phyloP scores from a whole-genome alignment of 495 filamentous ascomycete genomes.

The Jackrogersella multiformis region DNA sequence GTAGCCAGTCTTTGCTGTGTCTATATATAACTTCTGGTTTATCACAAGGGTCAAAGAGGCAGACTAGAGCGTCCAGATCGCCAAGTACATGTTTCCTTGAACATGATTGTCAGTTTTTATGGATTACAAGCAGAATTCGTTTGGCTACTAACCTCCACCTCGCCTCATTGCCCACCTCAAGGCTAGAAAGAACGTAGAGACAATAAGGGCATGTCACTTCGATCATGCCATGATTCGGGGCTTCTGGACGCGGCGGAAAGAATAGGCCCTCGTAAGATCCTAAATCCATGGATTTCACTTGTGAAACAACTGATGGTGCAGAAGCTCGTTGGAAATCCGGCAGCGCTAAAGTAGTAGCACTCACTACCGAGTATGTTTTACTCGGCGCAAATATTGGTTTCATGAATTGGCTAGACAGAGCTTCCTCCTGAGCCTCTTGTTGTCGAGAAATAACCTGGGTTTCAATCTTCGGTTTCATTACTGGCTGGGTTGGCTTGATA shows the following conservation, averaged over 20 bases:
- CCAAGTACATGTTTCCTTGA: not conserved
- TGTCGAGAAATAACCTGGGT: not conserved
- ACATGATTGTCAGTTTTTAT: not conserved
- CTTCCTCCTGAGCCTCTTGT: not conserved
- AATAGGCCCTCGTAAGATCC: not conserved
- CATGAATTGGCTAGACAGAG: not conserved
- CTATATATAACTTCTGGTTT: not conserved
- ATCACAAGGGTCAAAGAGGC: not conserved
- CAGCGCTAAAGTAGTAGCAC: conserved; percentile 1
- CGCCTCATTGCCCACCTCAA: not conserved
- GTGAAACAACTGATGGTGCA: not conserved
- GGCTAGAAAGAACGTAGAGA: conserved; percentile 6
- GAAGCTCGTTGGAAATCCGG: conserved; percentile 3
- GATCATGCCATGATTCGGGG: not conserved
- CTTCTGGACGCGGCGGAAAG: not conserved
- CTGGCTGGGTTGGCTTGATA: not conserved
- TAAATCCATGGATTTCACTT: not conserved
- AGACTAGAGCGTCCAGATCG: not conserved
- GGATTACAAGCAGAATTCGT: too few relatives aligned
- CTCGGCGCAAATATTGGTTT: not conserved
- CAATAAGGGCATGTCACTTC: conserved; percentile 19
- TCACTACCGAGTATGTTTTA: not conserved
- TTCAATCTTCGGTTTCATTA: not conserved
- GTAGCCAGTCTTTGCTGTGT: conserved; percentile 1
- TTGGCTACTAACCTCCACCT: not conserved